These are phyloP conservation scores for Globisporangium cylindrosporum DNA, from an alignment of 352 stramenopile species.

Conservation along the genomic window DNA sequence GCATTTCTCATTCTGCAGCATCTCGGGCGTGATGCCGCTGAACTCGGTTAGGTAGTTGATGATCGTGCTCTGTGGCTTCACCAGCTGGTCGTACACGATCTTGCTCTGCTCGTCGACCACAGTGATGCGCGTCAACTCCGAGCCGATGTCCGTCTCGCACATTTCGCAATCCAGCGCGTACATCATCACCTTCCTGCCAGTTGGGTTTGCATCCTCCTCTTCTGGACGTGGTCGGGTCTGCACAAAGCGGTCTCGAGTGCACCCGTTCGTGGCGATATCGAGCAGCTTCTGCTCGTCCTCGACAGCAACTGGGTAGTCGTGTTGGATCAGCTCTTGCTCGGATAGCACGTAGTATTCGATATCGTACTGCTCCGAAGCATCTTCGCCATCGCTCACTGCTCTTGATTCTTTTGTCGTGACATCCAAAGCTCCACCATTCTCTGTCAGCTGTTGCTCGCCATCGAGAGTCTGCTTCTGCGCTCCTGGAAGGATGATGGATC, in stretches of 20 bases:
- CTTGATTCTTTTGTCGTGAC: conserved; percentile 8
- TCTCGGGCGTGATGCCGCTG: conserved; percentile 84
- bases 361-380: conserved; percentile 14
- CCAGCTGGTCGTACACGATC: conserved; percentile 81
- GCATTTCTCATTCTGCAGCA: conserved; percentile 46
- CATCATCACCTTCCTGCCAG: conserved; percentile 23
- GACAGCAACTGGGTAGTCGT: conserved; percentile 65
- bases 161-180: conserved; percentile 90
- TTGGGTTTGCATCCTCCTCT: not conserved
- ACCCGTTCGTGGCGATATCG: conserved; percentile 40
- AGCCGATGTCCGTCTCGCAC: conserved; percentile 84
- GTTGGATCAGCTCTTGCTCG: conserved; percentile 59
- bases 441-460: not conserved
- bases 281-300: conserved; percentile 60
- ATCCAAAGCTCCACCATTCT: not conserved
- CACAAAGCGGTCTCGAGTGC: conserved; percentile 55
- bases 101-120: conserved; percentile 53
- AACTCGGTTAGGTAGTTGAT: conserved; percentile 90
- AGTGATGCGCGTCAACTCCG: conserved; percentile 81
- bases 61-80: conserved; percentile 82
- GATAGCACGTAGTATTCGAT: conserved; percentile 64
- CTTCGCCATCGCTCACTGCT: conserved; percentile 10
- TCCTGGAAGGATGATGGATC: conserved; percentile 31
- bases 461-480: conserved; percentile 8
- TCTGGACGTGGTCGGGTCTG: conserved; percentile 35